These are phyloP conservation scores for Alopecurus myosuroides DNA, from an alignment of 176 grass and related monocot genomes.

Conservation along the genomic window DNA sequence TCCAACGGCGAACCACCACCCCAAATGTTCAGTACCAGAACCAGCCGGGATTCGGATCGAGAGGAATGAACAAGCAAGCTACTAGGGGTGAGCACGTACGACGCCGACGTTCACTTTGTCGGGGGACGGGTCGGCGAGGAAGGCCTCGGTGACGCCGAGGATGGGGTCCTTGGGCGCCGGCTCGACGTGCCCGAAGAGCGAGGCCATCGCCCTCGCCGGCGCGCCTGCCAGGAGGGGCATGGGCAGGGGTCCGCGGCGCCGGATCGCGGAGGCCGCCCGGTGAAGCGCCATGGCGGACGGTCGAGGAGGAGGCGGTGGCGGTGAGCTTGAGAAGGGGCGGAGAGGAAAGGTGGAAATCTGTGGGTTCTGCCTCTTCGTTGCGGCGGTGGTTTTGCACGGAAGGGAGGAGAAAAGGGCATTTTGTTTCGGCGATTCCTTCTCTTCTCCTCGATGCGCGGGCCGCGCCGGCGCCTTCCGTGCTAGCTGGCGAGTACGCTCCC, in stretches of 20 bases:
- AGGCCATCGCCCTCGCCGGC: constrained; percentile 54
- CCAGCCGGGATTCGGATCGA: constrained; percentile 8
- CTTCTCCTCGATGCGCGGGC: neutral
- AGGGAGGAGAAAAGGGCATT: neutral
- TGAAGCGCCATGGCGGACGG: constrained; percentile 38
- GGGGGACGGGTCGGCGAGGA: constrained; percentile 76
- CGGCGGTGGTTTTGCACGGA: neutral
- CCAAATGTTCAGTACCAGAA: neutral
- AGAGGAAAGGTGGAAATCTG: neutral
- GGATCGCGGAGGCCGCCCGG: constrained; percentile 20
- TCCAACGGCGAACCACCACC: neutral
- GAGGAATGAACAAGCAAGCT: neutral
- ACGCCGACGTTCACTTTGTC: constrained; percentile 92
- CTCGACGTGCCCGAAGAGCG: constrained; percentile 79
- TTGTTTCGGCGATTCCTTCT: neutral
- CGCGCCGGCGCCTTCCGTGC: neutral
- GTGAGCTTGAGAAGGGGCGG: neutral
- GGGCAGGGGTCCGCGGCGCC: neutral
- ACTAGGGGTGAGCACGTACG: constrained; percentile 13
- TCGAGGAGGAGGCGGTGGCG: neutral
- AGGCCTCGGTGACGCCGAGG: constrained; percentile 95
- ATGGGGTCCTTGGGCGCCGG: constrained; percentile 94
- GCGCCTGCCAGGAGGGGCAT: neutral
- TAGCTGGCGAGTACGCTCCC: neutral
- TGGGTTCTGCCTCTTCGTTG: neutral